Conservation (phyloP, 768 basidiomycete genomes). For the Termitomyces sp. region DNA sequence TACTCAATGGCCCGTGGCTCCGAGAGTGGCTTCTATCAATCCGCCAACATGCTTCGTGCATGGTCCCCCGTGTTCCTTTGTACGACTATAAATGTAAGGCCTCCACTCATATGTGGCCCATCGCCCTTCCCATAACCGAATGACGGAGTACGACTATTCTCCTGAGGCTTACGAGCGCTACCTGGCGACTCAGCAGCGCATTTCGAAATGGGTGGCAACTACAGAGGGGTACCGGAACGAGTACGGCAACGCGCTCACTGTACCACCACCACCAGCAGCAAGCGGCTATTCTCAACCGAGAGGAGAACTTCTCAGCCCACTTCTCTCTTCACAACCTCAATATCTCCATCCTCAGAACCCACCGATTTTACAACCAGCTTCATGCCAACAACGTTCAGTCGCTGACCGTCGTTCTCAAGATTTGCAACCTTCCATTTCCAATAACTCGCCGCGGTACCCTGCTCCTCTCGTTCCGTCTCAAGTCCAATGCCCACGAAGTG, state of each 20-base stretch:
- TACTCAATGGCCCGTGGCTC: background rate
- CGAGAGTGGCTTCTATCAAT: slow-evolving; percentile 6
- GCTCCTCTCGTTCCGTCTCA: background rate
- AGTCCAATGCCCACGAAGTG: background rate
- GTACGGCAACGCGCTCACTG: slow-evolving; percentile 11
- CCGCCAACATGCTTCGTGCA: slow-evolving; percentile 6
- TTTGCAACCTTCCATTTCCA: background rate
- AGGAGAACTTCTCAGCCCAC: background rate
- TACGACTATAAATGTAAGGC: slow-evolving; percentile 2
- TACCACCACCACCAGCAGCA: slow-evolving; percentile 1
- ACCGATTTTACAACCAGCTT: background rate
- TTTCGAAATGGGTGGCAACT: slow-evolving; percentile 34
- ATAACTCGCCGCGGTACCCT: background rate
- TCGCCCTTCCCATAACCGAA: slow-evolving; percentile 10
- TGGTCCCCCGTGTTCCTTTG: background rate
- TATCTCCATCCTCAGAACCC: background rate
- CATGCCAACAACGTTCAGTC: background rate
- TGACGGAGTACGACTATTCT: slow-evolving; percentile 49
- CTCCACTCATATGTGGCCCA: background rate
- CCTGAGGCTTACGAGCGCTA: slow-evolving; percentile 41
- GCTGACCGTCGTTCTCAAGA: background rate
- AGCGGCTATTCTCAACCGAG: background rate
- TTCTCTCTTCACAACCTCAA: slow-evolving; percentile 3
- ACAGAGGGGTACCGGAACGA: slow-evolving; percentile 21
- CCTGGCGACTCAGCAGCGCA: slow-evolving; percentile 33